phyloP scores from a whole-genome alignment of 1,139 yeast species.

The Hansenula anomala region DNA sequence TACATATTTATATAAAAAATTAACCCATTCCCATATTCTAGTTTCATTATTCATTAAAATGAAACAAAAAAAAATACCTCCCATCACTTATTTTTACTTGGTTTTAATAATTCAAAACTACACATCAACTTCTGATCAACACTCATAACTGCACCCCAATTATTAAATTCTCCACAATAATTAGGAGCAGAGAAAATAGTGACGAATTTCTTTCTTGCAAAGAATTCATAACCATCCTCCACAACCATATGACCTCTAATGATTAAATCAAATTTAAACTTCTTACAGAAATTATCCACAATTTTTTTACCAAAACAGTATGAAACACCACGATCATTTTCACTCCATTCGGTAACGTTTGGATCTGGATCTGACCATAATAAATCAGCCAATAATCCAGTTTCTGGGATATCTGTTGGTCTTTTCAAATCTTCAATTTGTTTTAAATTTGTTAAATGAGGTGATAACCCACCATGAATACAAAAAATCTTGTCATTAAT shows the following conservation, averaged over 20 bases:
- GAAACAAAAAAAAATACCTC: no score
- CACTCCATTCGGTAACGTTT: constrained; percentile 64
- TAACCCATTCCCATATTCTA: no score
- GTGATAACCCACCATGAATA: constrained; percentile 88
- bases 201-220: constrained; percentile 69
- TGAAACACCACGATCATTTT: constrained; percentile 84
- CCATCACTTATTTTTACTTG: constrained; percentile 25
- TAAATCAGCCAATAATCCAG: constrained; percentile 74
- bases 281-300: constrained; percentile 64
- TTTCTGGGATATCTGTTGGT: constrained; percentile 86
- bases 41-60: no score
- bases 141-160: constrained; percentile 89
- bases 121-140: constrained; percentile 74
- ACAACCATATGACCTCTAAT: constrained; percentile 93
- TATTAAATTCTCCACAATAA: constrained; percentile 87
- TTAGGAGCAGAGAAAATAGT: constrained; percentile 87
- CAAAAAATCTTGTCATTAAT: constrained; percentile 82
- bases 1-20: no score
- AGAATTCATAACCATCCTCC: constrained; percentile 88
- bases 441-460: constrained; percentile 57
- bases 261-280: constrained; percentile 72
- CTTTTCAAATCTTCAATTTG: constrained; percentile 69
- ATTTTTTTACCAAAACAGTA: constrained; percentile 74
- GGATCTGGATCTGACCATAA: constrained; percentile 89
- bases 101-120: constrained; percentile 78